Evolutionary conservation across 2,329 filamentous ascomycete genomes (phyloP).

Genomic region (Aspergillus amoenus): DNA sequence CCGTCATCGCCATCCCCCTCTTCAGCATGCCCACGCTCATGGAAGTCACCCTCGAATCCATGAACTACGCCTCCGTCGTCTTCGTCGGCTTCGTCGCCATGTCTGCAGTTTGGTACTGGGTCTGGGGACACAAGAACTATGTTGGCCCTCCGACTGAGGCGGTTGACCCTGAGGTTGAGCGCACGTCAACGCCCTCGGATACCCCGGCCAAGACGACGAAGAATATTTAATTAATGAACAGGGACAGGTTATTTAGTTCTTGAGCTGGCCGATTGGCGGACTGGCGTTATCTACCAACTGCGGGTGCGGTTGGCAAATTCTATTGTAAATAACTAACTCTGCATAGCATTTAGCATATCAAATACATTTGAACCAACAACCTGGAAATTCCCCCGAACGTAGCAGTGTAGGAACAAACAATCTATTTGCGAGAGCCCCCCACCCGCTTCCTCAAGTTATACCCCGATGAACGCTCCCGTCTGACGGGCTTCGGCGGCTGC

Average conservation of each 20-base stretch:
- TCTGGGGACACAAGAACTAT: slow-evolving; percentile 63
- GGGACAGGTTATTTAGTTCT: too few relatives aligned
- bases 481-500: background rate
- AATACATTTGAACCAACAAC: background rate
- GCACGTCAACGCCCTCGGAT: background rate
- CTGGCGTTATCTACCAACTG: background rate
- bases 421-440: too few relatives aligned
- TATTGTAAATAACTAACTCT: background rate
- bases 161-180: background rate
- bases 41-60: slow-evolving; percentile 55
- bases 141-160: slow-evolving; percentile 51
- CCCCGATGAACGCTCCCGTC: too few relatives aligned
- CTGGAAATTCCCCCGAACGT: too few relatives aligned
- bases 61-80: slow-evolving; percentile 70
- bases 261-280: too few relatives aligned
- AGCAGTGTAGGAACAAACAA: too few relatives aligned
- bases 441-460: background rate
- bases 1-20: slow-evolving; percentile 65
- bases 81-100: slow-evolving; percentile 64
- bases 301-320: background rate
- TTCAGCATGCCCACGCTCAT: slow-evolving; percentile 73
- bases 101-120: slow-evolving; percentile 63
- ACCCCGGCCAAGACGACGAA: background rate
- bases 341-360: background rate
- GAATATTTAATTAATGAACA: background rate